Base-by-base conservation (phyloP, 257 asterid species). In the Nicotiana paniculata region DNA sequence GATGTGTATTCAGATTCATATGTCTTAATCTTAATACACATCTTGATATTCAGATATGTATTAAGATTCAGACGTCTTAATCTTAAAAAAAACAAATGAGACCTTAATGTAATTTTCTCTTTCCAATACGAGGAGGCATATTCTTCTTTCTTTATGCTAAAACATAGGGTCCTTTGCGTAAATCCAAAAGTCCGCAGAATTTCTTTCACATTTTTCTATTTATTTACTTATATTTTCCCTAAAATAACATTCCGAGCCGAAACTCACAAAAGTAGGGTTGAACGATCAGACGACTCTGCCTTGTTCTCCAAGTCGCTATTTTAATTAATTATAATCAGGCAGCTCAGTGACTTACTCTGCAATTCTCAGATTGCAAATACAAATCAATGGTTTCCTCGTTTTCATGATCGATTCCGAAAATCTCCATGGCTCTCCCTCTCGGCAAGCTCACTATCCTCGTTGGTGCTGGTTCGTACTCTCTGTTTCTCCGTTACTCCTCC, bases 371-470 rank as follows among this genome's bases (percentile, higher is more conserved):
- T 65, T 32, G 9, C 39, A 64, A 39, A 70, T 39, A 70, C 26
- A 48, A 48, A 24, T 35, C 37, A 54, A 83, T 85, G 86, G 39
- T 58, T 74, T 39, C 5, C 46, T 28, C 81, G 30, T 61, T 46
- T 62, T 61, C 28, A 43, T 68, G 83, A 83, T 85, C 72, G 82
- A 78, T 82, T 83, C 55, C 32, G 21, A 80, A 76, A 35, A 85
- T 78, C 87, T 69, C 62, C 12, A 94, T 94, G 98, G 97, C 99
- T 77, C 93, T 96, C 75, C 87, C 98, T 75, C 83, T 96, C 48
- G 97, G 97, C 85, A 96, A 96, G 93, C 92, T 96, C 79, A 83
- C 95, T 16, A 85, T 96, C 82, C 81, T 94, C 89, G 87, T 93
- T 61, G 99, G 99, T 80, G 96, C 99, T 81, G 99, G 99, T 94